phyloP scores from a whole-genome alignment of 805 yeast species.

The Saccharomycopsis malanga region DNA sequence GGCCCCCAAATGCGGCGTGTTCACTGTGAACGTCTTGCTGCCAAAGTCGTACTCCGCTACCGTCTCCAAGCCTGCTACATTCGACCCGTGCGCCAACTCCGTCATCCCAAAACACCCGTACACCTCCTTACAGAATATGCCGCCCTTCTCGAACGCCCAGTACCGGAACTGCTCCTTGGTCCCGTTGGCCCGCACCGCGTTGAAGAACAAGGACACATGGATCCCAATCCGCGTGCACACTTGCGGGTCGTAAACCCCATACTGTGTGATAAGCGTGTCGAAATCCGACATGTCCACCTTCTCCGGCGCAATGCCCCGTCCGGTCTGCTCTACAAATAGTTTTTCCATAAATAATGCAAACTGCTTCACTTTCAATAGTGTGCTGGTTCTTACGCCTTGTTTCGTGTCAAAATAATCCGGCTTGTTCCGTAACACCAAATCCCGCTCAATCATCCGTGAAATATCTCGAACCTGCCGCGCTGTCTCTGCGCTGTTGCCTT shows the following conservation, averaged over 20 bases:
- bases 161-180: conserved; percentile 74
- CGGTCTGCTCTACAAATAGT: conserved; percentile 4
- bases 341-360: conserved; percentile 13
- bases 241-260: conserved; percentile 70
- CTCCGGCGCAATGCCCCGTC: conserved; percentile 31
- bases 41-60: conserved; percentile 69
- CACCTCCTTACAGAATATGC: conserved; percentile 41
- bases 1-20: conserved; percentile 88
- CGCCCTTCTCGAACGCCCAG: conserved; percentile 73
- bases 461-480: conserved; percentile 22
- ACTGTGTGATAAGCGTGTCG: conserved; percentile 50
- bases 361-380: conserved; percentile 19
- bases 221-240: conserved; percentile 79
- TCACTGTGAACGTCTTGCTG: conserved; percentile 61
- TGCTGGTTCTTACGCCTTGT: conserved; percentile 10
- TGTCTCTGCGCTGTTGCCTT: conserved; percentile 25
- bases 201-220: conserved; percentile 77
- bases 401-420: conserved; percentile 18
- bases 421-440: conserved; percentile 13
- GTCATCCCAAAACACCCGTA: conserved; percentile 94
- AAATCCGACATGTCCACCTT: conserved; percentile 32
- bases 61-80: conserved; percentile 91
- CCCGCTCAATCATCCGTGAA: conserved; percentile 17
- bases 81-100: conserved; percentile 88
- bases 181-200: conserved; percentile 81